Conservation (phyloP, 2,329 filamentous ascomycete genomes). For the Xylariaceae sp. region DNA sequence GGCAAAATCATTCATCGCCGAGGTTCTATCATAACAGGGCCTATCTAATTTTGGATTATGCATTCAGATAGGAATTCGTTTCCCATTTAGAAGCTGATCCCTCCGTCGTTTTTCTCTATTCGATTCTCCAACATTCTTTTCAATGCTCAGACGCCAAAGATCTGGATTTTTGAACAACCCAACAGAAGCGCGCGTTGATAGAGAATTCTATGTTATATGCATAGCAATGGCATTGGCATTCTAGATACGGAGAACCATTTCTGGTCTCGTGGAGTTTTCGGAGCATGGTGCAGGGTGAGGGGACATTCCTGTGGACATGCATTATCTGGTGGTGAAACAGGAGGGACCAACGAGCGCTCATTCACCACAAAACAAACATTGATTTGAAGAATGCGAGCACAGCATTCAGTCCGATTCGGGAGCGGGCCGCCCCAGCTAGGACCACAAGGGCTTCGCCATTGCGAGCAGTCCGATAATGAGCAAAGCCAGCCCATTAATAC, state of each 20-base stretch:
- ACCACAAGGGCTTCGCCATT: conserved; percentile 23
- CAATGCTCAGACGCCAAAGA: conserved; percentile 27
- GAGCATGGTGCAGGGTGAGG: conserved; percentile 39
- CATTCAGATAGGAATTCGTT: conserved; percentile 17
- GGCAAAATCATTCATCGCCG: conserved; percentile 41
- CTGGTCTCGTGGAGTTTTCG: conserved; percentile 44
- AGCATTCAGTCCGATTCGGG: conserved; percentile 28
- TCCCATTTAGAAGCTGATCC: too few relatives aligned
- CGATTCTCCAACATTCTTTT: conserved; percentile 29
- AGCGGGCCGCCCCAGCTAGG: conserved; percentile 33
- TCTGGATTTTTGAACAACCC: conserved; percentile 31
- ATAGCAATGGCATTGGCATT: conserved; percentile 47
- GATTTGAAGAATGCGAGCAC: conserved; percentile 17
- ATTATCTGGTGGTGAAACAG: conserved; percentile 40
- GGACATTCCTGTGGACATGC: conserved; percentile 41
- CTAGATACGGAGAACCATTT: conserved; percentile 41
- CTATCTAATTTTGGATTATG: conserved; percentile 14
- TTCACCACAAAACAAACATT: conserved; percentile 4
- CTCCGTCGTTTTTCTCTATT: conserved; percentile 27
- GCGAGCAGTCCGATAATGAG: conserved; percentile 26
- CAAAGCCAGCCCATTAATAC: conserved; percentile 38
- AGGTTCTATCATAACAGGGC: conserved; percentile 41
- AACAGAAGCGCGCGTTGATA: conserved; percentile 45
- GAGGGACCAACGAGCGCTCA: conserved; percentile 15
- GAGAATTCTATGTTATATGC: conserved; percentile 47